A percentile compares a stretch with the other conserved stretches of the same genome.
These are phyloP conservation scores for Penicillium turbatum DNA, from an alignment of 495 filamentous ascomycete species.

Conservation along the genomic window DNA sequence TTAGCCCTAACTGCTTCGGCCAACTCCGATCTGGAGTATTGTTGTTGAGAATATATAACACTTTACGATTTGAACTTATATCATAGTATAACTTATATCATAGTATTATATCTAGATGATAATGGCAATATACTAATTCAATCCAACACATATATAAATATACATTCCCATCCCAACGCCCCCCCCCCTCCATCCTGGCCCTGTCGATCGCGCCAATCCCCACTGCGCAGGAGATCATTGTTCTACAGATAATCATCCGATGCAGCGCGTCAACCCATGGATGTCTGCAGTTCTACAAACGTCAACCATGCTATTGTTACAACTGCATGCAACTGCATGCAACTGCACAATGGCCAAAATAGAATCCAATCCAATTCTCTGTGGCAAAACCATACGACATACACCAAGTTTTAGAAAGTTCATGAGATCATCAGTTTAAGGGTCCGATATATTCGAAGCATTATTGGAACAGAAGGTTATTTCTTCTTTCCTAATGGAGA, in stretches of 20 bases:
- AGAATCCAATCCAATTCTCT: background rate
- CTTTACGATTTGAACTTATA: too few species aligned
- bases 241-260: constrained; percentile 1
- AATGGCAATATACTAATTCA: too few species aligned
- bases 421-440: background rate
- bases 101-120: too few species aligned
- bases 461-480: background rate
- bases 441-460: background rate
- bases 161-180: constrained; percentile 1
- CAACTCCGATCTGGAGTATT: background rate
- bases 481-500: background rate
- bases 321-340: background rate
- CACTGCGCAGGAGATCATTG: constrained; percentile 1
- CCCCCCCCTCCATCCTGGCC: constrained; percentile 5
- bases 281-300: background rate
- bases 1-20: background rate
- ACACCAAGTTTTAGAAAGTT: background rate
- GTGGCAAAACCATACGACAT: background rate
- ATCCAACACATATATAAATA: background rate
- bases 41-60: too few species aligned
- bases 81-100: too few species aligned
- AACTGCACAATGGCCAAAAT: background rate
- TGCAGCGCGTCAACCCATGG: background rate
- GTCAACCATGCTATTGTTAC: constrained; percentile 5
- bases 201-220: constrained; percentile 18